phyloP scores from a whole-genome alignment of 2,329 filamentous ascomycete species.

The Cercospora nicotianae region DNA sequence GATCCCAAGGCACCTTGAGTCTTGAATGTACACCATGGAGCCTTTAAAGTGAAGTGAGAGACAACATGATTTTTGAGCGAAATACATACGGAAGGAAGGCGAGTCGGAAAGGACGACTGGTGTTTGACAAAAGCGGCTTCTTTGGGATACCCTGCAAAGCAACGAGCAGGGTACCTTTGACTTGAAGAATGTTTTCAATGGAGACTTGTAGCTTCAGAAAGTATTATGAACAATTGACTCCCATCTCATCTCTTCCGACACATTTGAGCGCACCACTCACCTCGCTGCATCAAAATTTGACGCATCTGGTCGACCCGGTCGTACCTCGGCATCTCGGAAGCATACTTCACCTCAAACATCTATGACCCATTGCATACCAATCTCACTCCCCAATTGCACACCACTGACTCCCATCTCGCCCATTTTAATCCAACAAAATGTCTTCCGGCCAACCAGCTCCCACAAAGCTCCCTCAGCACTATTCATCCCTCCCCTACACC shows the following conservation, averaged over 20 bases:
- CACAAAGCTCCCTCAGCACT: background rate
- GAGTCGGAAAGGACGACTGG: background rate
- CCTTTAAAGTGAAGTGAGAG: background rate
- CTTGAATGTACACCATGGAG: background rate
- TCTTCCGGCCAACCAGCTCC: slow-evolving; percentile 8
- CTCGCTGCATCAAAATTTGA: background rate
- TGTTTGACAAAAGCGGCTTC: background rate
- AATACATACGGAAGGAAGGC: background rate
- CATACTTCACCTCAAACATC: background rate
- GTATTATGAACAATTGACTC: background rate
- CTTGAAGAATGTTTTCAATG: background rate
- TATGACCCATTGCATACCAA: background rate
- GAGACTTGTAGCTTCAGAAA: background rate
- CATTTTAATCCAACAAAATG: background rate
- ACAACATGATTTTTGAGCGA: background rate
- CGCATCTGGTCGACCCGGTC: background rate
- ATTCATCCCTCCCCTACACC: slow-evolving; percentile 14
- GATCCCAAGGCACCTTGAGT: background rate
- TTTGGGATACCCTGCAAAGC: background rate
- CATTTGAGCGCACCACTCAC: background rate
- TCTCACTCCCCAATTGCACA: background rate
- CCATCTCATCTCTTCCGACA: background rate
- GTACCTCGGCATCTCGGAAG: background rate
- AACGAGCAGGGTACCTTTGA: background rate
- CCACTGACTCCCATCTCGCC: too few relatives aligned